A percentile compares a stretch with the other conserved stretches of the same genome.
These are phyloP conservation scores for Phycomyces nitens DNA, from an alignment of 192 early-diverging fungal genomes.

Conservation along the genomic window DNA sequence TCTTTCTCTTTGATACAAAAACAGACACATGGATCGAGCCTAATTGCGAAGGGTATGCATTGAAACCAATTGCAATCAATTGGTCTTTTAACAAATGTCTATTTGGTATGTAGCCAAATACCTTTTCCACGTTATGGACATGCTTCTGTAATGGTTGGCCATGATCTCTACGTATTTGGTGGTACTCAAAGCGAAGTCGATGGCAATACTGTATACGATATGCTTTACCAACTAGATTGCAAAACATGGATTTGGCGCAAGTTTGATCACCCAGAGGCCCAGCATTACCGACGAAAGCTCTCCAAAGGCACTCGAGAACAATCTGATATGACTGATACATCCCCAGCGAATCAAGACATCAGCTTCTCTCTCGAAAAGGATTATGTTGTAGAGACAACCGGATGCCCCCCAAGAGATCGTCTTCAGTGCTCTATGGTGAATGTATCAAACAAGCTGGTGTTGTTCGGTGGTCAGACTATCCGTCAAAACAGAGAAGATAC, in stretches of 20 bases:
- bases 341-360: neutral
- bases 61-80: too few species aligned
- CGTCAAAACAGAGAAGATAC: constrained; percentile 28
- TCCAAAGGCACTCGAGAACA: too few species aligned
- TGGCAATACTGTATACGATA: constrained; percentile 21
- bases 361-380: neutral
- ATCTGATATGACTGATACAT: neutral
- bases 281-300: constrained; percentile 11
- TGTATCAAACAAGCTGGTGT: constrained; percentile 25
- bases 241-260: constrained; percentile 32
- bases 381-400: constrained; percentile 19
- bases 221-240: constrained; percentile 30
- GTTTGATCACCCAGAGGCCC: constrained; percentile 31
- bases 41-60: constrained; percentile 21
- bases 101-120: constrained; percentile 19
- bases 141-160: constrained; percentile 14
- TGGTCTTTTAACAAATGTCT: too few species aligned
- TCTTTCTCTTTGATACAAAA: constrained; percentile 30
- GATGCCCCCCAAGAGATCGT: constrained; percentile 21
- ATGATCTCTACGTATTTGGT: constrained; percentile 27
- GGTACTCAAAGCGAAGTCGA: constrained; percentile 31
- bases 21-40: constrained; percentile 30
- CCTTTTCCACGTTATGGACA: constrained; percentile 35
- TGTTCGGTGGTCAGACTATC: constrained; percentile 32
- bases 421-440: constrained; percentile 25